Evolutionary conservation across 2,329 filamentous ascomycete genomes (phyloP), one percentile per base, ranked within the genome.

Genomic region (Hawksworthiomyces lignivorus): DNA sequence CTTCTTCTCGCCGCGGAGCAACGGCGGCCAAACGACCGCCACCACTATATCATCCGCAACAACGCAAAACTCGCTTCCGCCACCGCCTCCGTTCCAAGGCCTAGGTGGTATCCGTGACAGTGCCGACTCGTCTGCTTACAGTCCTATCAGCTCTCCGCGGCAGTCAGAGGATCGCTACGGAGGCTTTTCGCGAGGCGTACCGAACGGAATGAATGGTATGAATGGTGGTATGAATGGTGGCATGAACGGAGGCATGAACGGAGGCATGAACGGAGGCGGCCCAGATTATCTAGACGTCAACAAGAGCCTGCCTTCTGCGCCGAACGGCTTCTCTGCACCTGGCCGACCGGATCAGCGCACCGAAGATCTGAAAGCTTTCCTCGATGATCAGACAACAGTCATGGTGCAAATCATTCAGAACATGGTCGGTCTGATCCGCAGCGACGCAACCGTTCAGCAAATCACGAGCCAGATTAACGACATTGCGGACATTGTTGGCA

Each of bases 391-490:
- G 59, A 89, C 84, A 10, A 84, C 85, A 38, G 67, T 80, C 4
- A 72, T 94, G 45, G 82, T 92, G 20, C 79, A 87, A 50, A 84
- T 80, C 33, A 88, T 94, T 49, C 85, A 92, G 61, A 76, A 80
- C n/a, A 74, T 94, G 7, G 85, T 94, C 35, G 73, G 75, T 41
- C 78, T 77, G 22, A 82, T 88, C 48, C 81, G 84, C 41, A 70
- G 72, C 38, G 77, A 84, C 50, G 75, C 75, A 22, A 66, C 72
- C 21, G 74, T 84, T 44, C 68, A 74, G 43, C 72, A 78, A 44
- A 80, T 94, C 46, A 75, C 75, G 20, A 72, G 68, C n/a, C 76
- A 87, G 56, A 82, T 92, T 47, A 70, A 69, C 42, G 73, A 80
- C 42, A 90, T 92, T 52, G 75, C 77, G 7, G 70, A 71, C 28